Conservation (phyloP, 2,329 filamentous ascomycete species). For the Paracoccidioides lutzii region DNA sequence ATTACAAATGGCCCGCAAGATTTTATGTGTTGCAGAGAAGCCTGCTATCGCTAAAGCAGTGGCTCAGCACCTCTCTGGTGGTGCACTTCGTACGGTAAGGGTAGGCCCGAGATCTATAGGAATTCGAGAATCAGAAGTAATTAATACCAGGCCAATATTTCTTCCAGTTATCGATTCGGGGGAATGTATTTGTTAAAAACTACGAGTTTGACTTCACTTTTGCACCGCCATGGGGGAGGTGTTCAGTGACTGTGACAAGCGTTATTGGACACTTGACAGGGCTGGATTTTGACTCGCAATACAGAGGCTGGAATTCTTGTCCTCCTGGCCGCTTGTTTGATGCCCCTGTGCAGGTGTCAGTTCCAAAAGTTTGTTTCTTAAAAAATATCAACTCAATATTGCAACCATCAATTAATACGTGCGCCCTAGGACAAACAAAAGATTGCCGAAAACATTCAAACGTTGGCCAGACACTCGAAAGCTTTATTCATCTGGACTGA, state of each 20-base stretch:
- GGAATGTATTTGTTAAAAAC: slow-evolving; percentile 76
- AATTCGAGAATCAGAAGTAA: neutral
- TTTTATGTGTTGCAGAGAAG: slow-evolving; percentile 73
- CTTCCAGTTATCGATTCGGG: slow-evolving; percentile 50
- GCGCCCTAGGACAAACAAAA: slow-evolving; percentile 55
- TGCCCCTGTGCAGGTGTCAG: slow-evolving; percentile 56
- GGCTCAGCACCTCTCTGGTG: slow-evolving; percentile 74
- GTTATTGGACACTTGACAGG: slow-evolving; percentile 77
- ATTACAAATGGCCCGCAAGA: slow-evolving; percentile 35
- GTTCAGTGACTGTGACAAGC: slow-evolving; percentile 83
- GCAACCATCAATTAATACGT: neutral
- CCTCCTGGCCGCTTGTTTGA: slow-evolving; percentile 69
- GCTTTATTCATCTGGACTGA: slow-evolving; percentile 96
- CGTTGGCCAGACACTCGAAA: slow-evolving; percentile 58
- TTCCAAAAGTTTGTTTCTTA: slow-evolving; percentile 47
- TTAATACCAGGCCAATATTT: slow-evolving; percentile 4
- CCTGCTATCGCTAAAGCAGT: slow-evolving; percentile 94
- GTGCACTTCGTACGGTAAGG: slow-evolving; percentile 55
- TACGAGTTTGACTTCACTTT: slow-evolving; percentile 89
- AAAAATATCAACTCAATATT: neutral
- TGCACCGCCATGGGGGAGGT: slow-evolving; percentile 63
- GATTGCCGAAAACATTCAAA: slow-evolving; percentile 74
- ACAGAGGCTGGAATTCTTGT: slow-evolving; percentile 69
- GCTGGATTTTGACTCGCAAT: slow-evolving; percentile 62
- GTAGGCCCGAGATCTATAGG: neutral